Conservation (phyloP, 1,139 yeast species). For the Hyphopichia fennica region DNA sequence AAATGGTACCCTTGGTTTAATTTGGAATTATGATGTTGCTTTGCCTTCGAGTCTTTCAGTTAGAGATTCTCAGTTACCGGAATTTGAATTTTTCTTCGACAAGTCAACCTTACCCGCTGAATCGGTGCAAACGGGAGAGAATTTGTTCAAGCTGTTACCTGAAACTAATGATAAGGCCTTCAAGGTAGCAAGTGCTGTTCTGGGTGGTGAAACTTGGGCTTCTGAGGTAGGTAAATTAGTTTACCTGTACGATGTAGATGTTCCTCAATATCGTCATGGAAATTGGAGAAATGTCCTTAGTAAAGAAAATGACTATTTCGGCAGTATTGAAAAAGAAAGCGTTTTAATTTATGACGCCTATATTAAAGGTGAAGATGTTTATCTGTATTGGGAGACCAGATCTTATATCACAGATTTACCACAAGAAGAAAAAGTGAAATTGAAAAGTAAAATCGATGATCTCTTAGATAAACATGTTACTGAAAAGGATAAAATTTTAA, state of each 20-base stretch:
- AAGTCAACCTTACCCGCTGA: constrained; percentile 4
- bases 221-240: constrained; percentile 22
- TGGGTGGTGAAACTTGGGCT: constrained; percentile 21
- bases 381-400: constrained; percentile 58
- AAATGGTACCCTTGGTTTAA: constrained; percentile 49
- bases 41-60: background rate
- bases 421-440: constrained; percentile 30
- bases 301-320: constrained; percentile 21
- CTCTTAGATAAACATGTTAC: constrained; percentile 16
- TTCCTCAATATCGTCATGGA: constrained; percentile 60
- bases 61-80: constrained; percentile 6
- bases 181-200: constrained; percentile 6
- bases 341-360: constrained; percentile 30
- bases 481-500: constrained; percentile 14
- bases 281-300: constrained; percentile 48
- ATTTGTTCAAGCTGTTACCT: background rate
- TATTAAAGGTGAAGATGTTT: constrained; percentile 35
- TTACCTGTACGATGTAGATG: constrained; percentile 33
- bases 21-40: constrained; percentile 62
- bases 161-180: constrained; percentile 5
- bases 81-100: constrained; percentile 13
- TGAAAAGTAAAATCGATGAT: constrained; percentile 30
- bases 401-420: constrained; percentile 54
- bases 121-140: constrained; percentile 1
- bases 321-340: constrained; percentile 28